Evolutionary conservation across 1,284 basidiomycete genomes (phyloP).

Genomic region (Ceratobasidium sp.): DNA sequence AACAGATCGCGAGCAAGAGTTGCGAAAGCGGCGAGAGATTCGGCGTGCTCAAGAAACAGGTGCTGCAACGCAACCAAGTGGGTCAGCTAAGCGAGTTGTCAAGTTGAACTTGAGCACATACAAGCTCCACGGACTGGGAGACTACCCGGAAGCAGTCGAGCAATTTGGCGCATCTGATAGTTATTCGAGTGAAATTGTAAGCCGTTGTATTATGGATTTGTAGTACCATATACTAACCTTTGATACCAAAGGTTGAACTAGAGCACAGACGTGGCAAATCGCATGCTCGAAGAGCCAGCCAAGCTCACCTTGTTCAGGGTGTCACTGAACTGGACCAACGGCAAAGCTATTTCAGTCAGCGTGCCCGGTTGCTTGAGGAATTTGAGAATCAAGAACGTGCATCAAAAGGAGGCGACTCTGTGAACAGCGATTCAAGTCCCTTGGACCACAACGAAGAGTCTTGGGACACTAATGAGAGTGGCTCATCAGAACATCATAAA

Average conservation of each 20-base stretch:
- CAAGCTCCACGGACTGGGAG: constrained; percentile 45
- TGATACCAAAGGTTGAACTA: constrained; percentile 49
- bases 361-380: neutral
- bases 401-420: neutral
- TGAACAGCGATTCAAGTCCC: neutral
- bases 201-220: neutral
- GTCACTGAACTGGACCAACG: neutral
- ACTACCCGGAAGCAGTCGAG: constrained; percentile 22
- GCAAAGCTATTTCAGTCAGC: neutral
- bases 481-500: neutral
- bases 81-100: neutral
- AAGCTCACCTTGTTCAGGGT: neutral
- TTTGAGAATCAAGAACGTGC: neutral
- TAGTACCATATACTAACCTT: no score
- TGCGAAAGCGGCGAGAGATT: constrained; percentile 46
- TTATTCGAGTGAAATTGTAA: constrained; percentile 43
- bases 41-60: neutral
- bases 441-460: no score
- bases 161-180: constrained; percentile 36
- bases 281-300: neutral
- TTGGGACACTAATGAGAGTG: no score
- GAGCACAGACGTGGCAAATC: constrained; percentile 49
- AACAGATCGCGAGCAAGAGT: constrained; percentile 52
- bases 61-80: neutral
- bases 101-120: constrained; percentile 36